Base-by-base conservation (phyloP, 352 stramenopile species). In the Phytopythium delawarense region DNA sequence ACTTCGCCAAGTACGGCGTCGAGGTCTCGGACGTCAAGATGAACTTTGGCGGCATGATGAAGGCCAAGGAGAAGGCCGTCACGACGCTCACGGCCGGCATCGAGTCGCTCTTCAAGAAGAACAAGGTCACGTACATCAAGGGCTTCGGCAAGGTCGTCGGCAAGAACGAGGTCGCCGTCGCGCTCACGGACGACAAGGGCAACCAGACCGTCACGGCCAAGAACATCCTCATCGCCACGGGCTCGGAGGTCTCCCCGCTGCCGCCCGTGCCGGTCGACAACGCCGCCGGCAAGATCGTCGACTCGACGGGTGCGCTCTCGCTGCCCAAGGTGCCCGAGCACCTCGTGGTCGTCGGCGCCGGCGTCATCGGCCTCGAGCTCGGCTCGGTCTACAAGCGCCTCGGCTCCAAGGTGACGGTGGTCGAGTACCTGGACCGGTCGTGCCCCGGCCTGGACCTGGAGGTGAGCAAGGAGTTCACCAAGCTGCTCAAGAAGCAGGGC, bases 41-140 rank as follows among this genome's bases (percentile, higher is more conserved):
- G 69, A 94, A 99, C 83, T 90, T 99, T 59, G 80, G 68, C 23
- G 94, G 97, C 64, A 98, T 99, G 90, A 96, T 99, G 82, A 94
- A 96, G 50, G 80, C 88, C 61, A 99, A 99, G 82, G 78, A 91
- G 20, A 97, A 98, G 64, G 94, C 92, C 0, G 97, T 99, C 2
- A 89, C 93, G 63, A 87, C 76, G 60, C 83, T 99, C 37, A 99
- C 97, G 2, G 86, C 84, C 48, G 98, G 98, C 45, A 99, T 99
- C 66, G 97, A 99, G 70, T 85, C 87, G 61, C 86, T 99, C 39
- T 98, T 99, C 72, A 99, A 99, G 77, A 99, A 99, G 81, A 98
- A 99, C 85, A 98, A 98, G 72, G 76, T 99, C 12, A 95, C 97
- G 61, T 99, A 99, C 75, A 93, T 99, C 71, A 98, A 99, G 79